Evolutionary conservation across 768 basidiomycete genomes (phyloP), one percentile per base, ranked within the genome.

Genomic region (Nidularia pulvinata): DNA sequence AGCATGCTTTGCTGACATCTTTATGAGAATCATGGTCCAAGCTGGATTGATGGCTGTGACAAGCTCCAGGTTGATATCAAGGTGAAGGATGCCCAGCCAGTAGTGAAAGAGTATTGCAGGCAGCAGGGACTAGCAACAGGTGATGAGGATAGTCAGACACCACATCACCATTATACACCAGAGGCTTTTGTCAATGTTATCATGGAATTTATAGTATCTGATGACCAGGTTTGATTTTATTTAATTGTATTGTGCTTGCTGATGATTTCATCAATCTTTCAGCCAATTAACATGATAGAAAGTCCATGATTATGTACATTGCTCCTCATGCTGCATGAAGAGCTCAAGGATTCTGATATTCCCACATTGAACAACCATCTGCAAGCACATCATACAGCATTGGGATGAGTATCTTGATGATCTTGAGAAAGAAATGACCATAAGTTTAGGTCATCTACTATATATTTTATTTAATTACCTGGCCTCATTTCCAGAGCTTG

Each of bases 141-240:
- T n/a, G n/a, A n/a, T n/a, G n/a, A n/a, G n/a, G n/a, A n/a, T n/a
- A n/a, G n/a, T n/a, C n/a, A n/a, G n/a, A n/a, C n/a, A n/a, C n/a
- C n/a, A n/a, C n/a, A n/a, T n/a, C n/a, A n/a, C n/a, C n/a, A n/a
- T n/a, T n/a, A n/a, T n/a, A n/a, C n/a, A n/a, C n/a, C n/a, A n/a
- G 60, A 53, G 59, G 58, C 47, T 65, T 66, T 14, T 52, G 50
- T 5, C 49, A 30, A 34, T 39, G 37, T n/a, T 39, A 39, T 39
- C n/a, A 39, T n/a, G 9, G n/a, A 39, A 9, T 39, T 7, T 7
- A 39, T 39, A 9, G n/a, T 39, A 9, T 7, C 37, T n/a, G 37
- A 39, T 39, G 37, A 39, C 37, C 37, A 39, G 37, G 37, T 39
- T 9, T 9, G n/a, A n/a, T n/a, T n/a, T n/a, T n/a, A 39, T 39